Percentiles rank a stretch among this genome's conserved stretches.
Conservation (phyloP, 176 grass and related monocot genomes). For the Typha latifolia region DNA sequence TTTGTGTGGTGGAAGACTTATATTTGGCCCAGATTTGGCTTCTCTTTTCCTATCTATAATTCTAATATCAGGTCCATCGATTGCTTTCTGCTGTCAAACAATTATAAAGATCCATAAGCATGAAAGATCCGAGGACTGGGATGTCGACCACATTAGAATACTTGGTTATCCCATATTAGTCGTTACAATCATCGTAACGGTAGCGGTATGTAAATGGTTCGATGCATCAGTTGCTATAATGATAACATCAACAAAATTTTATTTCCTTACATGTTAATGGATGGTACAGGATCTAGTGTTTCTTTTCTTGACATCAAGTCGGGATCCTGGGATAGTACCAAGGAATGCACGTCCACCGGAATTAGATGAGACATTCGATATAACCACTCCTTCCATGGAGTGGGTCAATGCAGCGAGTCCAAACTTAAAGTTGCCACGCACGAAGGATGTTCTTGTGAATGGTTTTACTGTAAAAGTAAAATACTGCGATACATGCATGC, state of each 20-base stretch:
- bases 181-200: slow-evolving; percentile 23
- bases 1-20: slow-evolving; percentile 41
- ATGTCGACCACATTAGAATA: not conserved
- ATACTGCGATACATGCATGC: slow-evolving; percentile 56
- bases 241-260: not conserved
- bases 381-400: slow-evolving; percentile 40
- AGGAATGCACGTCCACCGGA: slow-evolving; percentile 51
- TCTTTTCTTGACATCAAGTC: slow-evolving; percentile 40
- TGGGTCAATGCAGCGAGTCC: slow-evolving; percentile 43
- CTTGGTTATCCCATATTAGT: slow-evolving; percentile 13
- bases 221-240: not conserved
- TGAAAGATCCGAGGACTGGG: not conserved
- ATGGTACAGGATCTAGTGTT: slow-evolving; percentile 40
- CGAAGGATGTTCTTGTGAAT: slow-evolving; percentile 38
- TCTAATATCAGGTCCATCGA: slow-evolving; percentile 31
- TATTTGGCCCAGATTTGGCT: slow-evolving; percentile 45
- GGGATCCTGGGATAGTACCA: slow-evolving; percentile 55
- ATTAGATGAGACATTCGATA: slow-evolving; percentile 26
- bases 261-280: not conserved
- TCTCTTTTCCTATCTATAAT: slow-evolving; percentile 35
- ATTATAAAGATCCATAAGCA: slow-evolving; percentile 16
- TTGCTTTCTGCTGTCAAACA: slow-evolving; percentile 40
- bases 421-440: slow-evolving; percentile 24
- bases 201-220: slow-evolving; percentile 16
- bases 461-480: slow-evolving; percentile 45